Conservation (phyloP, 2,329 filamentous ascomycete species). For the Dactylellina sp. region DNA sequence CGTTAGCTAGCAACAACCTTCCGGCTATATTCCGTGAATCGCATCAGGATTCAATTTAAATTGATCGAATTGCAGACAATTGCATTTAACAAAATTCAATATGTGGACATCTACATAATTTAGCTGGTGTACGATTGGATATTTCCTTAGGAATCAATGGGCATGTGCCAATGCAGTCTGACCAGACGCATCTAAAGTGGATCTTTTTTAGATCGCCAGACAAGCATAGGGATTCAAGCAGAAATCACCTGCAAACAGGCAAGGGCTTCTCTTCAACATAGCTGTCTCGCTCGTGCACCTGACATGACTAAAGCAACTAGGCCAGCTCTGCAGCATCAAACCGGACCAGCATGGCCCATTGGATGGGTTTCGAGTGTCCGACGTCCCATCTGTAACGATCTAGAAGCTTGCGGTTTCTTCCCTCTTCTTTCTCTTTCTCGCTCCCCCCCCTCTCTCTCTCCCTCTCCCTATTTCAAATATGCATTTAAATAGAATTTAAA, state of each 20-base stretch:
- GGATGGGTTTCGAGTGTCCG: no score
- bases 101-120: slow-evolving; percentile 4
- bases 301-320: slow-evolving; percentile 1
- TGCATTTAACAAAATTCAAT: not conserved
- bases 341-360: not conserved
- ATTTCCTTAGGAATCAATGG: slow-evolving; percentile 17
- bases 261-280: not conserved
- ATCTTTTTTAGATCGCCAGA: not conserved
- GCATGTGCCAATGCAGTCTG: slow-evolving; percentile 11
- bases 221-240: not conserved
- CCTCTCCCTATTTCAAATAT: not conserved
- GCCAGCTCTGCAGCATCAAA: not conserved
- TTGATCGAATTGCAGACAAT: not conserved
- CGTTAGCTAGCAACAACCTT: no score
- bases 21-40: no score
- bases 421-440: no score
- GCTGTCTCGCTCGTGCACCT: slow-evolving; percentile 7
- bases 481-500: not conserved
- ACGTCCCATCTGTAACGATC: no score
- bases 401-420: no score
- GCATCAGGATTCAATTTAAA: not conserved
- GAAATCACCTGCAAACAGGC: slow-evolving; percentile 15
- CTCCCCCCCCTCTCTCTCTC: no score
- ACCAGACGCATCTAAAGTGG: not conserved
- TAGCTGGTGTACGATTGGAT: not conserved